A percentile compares a stretch with the other conserved stretches of the same genome.
Evolutionary conservation across 1,284 basidiomycete species (phyloP).

Genomic region (Rhodofomes roseus): DNA sequence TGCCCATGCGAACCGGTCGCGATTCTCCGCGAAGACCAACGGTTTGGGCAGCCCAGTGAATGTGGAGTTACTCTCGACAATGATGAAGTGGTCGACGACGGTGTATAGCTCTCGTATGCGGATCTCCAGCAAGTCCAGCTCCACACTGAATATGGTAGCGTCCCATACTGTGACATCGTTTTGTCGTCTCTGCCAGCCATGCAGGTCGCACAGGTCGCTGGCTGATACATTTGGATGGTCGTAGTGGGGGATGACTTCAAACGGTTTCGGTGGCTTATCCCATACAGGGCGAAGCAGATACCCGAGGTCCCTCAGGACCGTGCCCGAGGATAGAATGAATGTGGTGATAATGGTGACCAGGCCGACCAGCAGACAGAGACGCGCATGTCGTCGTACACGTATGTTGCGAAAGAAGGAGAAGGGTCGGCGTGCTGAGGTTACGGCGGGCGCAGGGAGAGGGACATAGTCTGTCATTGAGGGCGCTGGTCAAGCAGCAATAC

Average conservation of each 20-base stretch:
- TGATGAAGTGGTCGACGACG: conserved; percentile 61
- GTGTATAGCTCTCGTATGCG: conserved; percentile 61
- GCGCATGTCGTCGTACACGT: neutral
- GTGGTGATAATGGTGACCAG: neutral
- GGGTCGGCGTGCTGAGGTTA: neutral
- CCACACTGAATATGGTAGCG: conserved; percentile 59
- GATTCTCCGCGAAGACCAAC: conserved; percentile 46
- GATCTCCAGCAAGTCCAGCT: conserved; percentile 68
- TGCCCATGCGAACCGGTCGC: conserved; percentile 47
- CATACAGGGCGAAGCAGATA: conserved; percentile 64
- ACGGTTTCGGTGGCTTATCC: conserved; percentile 52
- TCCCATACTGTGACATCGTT: conserved; percentile 36
- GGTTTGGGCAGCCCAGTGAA: conserved; percentile 61
- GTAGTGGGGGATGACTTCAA: conserved; percentile 47
- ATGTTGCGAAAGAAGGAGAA: neutral
- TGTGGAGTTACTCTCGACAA: conserved; percentile 62
- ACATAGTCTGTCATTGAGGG: neutral
- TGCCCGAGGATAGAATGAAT: neutral
- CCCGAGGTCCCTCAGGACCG: neutral
- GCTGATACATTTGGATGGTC: conserved; percentile 46
- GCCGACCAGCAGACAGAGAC: neutral
- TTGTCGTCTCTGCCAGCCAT: conserved; percentile 47
- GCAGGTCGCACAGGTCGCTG: conserved; percentile 44
- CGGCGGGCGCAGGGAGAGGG: neutral
- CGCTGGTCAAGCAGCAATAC: neutral